These are phyloP conservation scores for Gnetum montanum DNA, from an alignment of 75 land plant species.

Conservation along the genomic window DNA sequence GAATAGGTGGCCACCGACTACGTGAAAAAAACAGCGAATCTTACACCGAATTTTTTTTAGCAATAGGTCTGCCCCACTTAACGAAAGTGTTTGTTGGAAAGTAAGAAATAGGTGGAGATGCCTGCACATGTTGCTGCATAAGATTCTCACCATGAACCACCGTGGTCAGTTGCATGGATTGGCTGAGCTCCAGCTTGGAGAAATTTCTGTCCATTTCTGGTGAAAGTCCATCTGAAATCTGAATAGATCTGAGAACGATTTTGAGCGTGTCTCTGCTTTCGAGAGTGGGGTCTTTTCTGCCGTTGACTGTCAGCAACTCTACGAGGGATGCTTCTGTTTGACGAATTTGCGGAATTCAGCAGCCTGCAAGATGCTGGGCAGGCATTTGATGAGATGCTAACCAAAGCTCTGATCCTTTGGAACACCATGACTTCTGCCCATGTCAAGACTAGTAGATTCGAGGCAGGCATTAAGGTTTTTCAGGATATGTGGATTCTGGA, in stretches of 20 bases:
- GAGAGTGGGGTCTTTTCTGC: constrained; percentile 3
- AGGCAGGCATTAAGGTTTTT: no score
- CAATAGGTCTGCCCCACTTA: constrained; percentile 18
- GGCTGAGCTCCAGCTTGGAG: constrained; percentile 9
- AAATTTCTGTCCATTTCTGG: constrained; percentile 14
- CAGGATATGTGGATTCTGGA: no score
- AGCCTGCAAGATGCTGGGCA: no score
- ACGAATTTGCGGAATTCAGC: constrained; percentile 44
- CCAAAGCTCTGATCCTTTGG: no score
- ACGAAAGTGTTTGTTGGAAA: constrained; percentile 30
- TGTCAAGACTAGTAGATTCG: no score
- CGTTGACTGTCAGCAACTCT: neutral
- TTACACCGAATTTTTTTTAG: constrained; percentile 19
- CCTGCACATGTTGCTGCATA: neutral
- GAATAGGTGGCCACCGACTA: constrained; percentile 25
- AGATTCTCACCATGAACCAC: constrained; percentile 22
- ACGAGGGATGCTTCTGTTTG: constrained; percentile 29
- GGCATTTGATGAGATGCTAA: no score
- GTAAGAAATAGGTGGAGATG: neutral
- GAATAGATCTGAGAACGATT: constrained; percentile 24
- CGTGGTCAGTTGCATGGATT: neutral
- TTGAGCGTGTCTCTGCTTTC: constrained; percentile 8
- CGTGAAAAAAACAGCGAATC: constrained; percentile 29
- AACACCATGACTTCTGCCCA: no score
- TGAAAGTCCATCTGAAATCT: constrained; percentile 31